A percentile compares a stretch with the other conserved stretches of the same genome.
Evolutionary conservation across 768 basidiomycete genomes (phyloP).

Genomic region (Baorangia bicolor): DNA sequence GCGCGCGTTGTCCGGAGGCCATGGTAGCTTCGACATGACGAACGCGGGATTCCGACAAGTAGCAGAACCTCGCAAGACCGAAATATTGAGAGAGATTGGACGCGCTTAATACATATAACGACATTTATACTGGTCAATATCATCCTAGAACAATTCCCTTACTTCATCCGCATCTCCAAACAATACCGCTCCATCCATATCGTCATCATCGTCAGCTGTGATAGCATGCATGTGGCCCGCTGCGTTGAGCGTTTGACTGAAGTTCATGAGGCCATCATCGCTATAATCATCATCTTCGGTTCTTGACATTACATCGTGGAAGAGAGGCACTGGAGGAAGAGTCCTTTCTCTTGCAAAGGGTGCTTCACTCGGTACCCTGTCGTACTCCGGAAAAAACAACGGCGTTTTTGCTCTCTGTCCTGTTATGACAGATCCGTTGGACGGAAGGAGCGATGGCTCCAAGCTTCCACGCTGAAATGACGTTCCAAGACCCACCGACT

Average conservation of each 20-base stretch:
- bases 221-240: constrained; percentile 56
- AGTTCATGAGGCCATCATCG: constrained; percentile 62
- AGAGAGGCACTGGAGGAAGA: constrained; percentile 43
- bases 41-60: constrained; percentile 77
- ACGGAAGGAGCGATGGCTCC: constrained; percentile 28
- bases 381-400: constrained; percentile 70
- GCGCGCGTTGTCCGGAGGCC: constrained; percentile 79
- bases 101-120: constrained; percentile 45
- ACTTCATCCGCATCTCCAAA: constrained; percentile 84
- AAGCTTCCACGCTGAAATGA: constrained; percentile 23
- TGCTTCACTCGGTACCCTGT: constrained; percentile 41
- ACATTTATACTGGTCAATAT: constrained; percentile 9
- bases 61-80: constrained; percentile 55
- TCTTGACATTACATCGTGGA: constrained; percentile 35
- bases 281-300: constrained; percentile 36
- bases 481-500: constrained; percentile 32
- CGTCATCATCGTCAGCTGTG: constrained; percentile 71
- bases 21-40: constrained; percentile 77
- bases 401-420: constrained; percentile 54
- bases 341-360: constrained; percentile 28
- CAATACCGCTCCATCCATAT: constrained; percentile 68
- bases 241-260: constrained; percentile 69
- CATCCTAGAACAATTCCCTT: constrained; percentile 48
- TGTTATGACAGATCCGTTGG: constrained; percentile 10
- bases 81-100: constrained; percentile 79